phyloP scores from a whole-genome alignment of 2,329 filamentous ascomycete species.

The Fusarium heterosporum region DNA sequence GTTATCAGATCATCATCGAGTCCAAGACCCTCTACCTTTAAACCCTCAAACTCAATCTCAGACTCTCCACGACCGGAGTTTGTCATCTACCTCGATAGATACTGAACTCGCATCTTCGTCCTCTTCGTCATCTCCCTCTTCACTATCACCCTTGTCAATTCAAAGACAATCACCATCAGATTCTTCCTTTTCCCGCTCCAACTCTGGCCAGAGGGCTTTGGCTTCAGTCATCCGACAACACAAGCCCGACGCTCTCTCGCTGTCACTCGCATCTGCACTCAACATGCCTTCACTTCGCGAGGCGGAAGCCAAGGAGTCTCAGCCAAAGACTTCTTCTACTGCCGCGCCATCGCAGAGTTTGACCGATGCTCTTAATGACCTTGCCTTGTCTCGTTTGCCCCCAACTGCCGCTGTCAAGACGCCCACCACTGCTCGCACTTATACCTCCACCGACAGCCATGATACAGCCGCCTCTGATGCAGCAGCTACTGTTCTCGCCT shows the following conservation, averaged over 20 bases:
- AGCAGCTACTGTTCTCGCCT: conserved; percentile 32
- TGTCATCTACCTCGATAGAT: conserved; percentile 25
- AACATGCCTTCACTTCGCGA: conserved; percentile 66
- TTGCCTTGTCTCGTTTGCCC: conserved; percentile 58
- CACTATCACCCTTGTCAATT: conserved; percentile 20
- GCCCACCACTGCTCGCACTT: conserved; percentile 40
- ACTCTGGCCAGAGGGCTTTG: conserved; percentile 79
- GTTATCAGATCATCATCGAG: conserved; percentile 24
- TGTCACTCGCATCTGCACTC: conserved; percentile 51
- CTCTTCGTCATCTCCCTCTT: conserved; percentile 5
- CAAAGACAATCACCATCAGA: conserved; percentile 44
- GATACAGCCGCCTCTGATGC: conserved; percentile 29
- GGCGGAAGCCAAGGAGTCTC: conserved; percentile 52
- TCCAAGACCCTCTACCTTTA: conserved; percentile 21
- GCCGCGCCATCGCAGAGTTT: conserved; percentile 70
- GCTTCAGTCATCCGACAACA: conserved; percentile 73
- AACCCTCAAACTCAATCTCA: conserved; percentile 44
- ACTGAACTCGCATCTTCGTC: conserved; percentile 1
- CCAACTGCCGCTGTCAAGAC: conserved; percentile 31
- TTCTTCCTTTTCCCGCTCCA: conserved; percentile 51
- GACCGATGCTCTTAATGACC: conserved; percentile 68
- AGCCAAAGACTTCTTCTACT: conserved; percentile 45
- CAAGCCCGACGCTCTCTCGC: conserved; percentile 71
- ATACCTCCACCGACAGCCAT: conserved; percentile 25
- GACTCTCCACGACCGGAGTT: conserved; percentile 39